phyloP scores from a whole-genome alignment of 768 basidiomycete species.

The Mycena belliarum region DNA sequence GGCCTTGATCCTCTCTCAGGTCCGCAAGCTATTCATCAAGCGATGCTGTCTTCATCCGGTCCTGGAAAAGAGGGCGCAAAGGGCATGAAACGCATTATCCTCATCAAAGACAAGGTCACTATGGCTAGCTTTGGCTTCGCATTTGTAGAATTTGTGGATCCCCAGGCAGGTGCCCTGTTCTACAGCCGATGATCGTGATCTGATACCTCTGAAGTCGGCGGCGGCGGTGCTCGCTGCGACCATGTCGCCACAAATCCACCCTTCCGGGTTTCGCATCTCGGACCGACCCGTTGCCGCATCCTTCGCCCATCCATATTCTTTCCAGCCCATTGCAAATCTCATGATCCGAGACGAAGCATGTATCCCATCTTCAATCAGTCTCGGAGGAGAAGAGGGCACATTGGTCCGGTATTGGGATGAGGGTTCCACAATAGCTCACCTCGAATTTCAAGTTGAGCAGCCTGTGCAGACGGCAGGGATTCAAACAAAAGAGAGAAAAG shows the following conservation, averaged over 20 bases:
- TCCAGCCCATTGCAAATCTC: conserved; percentile 77
- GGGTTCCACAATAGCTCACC: conserved; percentile 67
- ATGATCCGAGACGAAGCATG: conserved; percentile 78
- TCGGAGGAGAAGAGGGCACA: conserved; percentile 71
- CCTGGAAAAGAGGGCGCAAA: conserved; percentile 73
- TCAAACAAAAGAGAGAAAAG: conserved; percentile 46
- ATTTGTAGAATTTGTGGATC: conserved; percentile 89
- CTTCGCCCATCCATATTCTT: conserved; percentile 90
- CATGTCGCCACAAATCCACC: conserved; percentile 85
- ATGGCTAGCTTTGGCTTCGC: conserved; percentile 91
- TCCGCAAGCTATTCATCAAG: conserved; percentile 83
- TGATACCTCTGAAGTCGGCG: conserved; percentile 61
- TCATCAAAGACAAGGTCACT: conserved; percentile 87
- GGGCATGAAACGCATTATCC: conserved; percentile 84
- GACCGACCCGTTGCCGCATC: conserved; percentile 88
- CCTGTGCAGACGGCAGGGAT: conserved; percentile 38
- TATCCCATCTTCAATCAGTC: conserved; percentile 60
- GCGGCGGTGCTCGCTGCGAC: conserved; percentile 79
- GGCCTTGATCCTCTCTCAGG: conserved; percentile 87
- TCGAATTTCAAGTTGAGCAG: conserved; percentile 80
- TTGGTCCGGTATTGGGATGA: conserved; percentile 96
- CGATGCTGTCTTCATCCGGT: conserved; percentile 83
- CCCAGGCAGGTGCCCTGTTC: conserved; percentile 51
- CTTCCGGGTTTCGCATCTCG: conserved; percentile 91
- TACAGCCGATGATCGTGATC: not conserved